phyloP scores from a whole-genome alignment of 257 asterid species.

The Buddleja alternifolia region DNA sequence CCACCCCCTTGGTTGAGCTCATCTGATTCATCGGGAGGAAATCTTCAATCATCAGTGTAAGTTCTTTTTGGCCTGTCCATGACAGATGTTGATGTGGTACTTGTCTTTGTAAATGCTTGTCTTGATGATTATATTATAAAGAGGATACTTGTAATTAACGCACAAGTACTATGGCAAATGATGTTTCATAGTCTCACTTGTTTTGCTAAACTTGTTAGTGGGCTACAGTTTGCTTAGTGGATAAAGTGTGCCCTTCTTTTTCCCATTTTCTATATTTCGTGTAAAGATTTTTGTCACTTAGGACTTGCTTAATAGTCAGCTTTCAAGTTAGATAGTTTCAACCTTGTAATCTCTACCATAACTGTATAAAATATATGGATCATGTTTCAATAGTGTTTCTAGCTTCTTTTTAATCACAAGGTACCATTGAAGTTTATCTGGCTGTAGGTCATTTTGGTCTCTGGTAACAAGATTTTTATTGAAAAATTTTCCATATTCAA shows the following conservation, averaged over 20 bases:
- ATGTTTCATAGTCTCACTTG: background rate
- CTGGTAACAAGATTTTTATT: constrained; percentile 9
- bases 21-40: constrained; percentile 41
- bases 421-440: constrained; percentile 3
- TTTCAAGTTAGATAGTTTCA: background rate
- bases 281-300: constrained; percentile 12
- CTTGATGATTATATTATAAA: background rate
- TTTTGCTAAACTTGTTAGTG: constrained; percentile 9
- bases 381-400: background rate
- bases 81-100: constrained; percentile 15
- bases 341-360: constrained; percentile 17
- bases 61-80: constrained; percentile 26
- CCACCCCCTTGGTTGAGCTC: constrained; percentile 74
- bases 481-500: constrained; percentile 1
- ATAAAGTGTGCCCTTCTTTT: background rate
- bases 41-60: constrained; percentile 46
- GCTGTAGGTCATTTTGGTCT: background rate
- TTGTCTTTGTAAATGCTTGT: background rate
- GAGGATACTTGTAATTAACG: background rate
- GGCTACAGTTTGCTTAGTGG: constrained; percentile 2
- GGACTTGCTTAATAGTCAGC: background rate
- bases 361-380: background rate
- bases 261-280: background rate
- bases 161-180: background rate
- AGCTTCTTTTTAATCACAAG: too few relatives aligned